phyloP scores from a whole-genome alignment of 345 rosid species.

The Populus euphratica region DNA sequence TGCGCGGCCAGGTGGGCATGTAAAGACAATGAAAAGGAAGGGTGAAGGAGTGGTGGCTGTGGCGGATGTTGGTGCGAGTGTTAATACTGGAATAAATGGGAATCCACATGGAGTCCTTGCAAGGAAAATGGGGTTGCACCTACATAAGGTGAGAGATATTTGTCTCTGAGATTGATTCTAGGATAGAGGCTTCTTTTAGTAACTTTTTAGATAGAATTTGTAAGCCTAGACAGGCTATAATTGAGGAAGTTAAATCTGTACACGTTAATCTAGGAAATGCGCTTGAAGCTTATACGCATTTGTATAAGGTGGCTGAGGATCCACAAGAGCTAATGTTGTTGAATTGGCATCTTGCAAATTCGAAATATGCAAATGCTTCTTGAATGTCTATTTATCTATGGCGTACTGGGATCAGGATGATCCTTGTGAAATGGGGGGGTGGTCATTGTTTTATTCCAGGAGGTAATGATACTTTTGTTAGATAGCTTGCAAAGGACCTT shows the following conservation, averaged over 20 bases:
- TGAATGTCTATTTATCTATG: slow-evolving; percentile 83
- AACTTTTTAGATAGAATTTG: slow-evolving; percentile 86
- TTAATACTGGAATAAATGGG: slow-evolving; percentile 92
- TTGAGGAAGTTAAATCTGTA: slow-evolving; percentile 82
- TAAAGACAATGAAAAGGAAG: slow-evolving; percentile 70
- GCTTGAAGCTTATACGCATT: slow-evolving; percentile 73
- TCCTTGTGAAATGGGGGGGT: slow-evolving; percentile 97
- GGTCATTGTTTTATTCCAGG: slow-evolving; percentile 98
- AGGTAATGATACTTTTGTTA: slow-evolving; percentile 79
- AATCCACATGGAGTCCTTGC: slow-evolving; percentile 93
- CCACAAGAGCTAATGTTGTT: slow-evolving; percentile 76
- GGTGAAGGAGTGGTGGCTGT: slow-evolving; percentile 79
- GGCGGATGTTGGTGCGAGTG: slow-evolving; percentile 90
- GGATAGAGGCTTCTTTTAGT: slow-evolving; percentile 76
- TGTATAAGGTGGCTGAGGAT: slow-evolving; percentile 75
- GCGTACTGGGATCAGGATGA: slow-evolving; percentile 99
- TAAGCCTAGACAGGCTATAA: slow-evolving; percentile 94
- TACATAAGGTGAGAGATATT: slow-evolving; percentile 92
- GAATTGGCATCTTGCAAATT: slow-evolving; percentile 92
- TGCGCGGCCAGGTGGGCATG: slow-evolving; percentile 80
- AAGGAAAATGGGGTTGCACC: slow-evolving; percentile 77
- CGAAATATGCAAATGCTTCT: slow-evolving; percentile 92
- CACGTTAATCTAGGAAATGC: slow-evolving; percentile 86
- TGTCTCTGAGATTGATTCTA: slow-evolving; percentile 80
- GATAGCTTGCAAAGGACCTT: slow-evolving; percentile 81